Conservation (phyloP, 1,139 yeast genomes). For the Sugiyamaella neomexicana region DNA sequence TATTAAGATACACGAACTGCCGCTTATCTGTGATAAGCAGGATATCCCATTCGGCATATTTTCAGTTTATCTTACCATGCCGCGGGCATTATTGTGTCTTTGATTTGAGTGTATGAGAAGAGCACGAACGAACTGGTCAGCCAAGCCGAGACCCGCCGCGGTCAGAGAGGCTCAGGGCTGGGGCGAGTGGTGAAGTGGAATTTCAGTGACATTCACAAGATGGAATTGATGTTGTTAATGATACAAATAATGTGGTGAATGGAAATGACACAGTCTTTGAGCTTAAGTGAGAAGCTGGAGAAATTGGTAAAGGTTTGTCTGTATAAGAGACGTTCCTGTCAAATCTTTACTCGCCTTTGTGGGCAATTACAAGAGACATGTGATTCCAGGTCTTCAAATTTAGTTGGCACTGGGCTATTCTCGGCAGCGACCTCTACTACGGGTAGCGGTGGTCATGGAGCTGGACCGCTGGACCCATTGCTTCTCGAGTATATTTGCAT, state of each 20-base stretch:
- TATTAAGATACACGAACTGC: neutral
- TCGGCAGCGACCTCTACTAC: neutral
- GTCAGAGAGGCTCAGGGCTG: neutral
- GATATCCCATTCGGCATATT: too few relatives aligned
- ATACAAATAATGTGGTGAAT: neutral
- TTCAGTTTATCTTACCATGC: too few relatives aligned
- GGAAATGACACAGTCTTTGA: constrained; percentile 20
- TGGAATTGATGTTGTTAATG: too few relatives aligned
- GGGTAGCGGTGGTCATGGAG: neutral
- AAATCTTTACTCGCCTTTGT: constrained; percentile 34
- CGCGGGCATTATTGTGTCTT: too few relatives aligned
- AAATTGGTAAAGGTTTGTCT: constrained; percentile 29
- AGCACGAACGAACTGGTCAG: too few relatives aligned
- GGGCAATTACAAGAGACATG: constrained; percentile 37
- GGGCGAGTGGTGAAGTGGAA: neutral
- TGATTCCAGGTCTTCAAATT: constrained; percentile 16
- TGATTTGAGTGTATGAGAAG: too few relatives aligned
- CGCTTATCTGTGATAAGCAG: neutral
- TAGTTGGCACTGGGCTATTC: constrained; percentile 12
- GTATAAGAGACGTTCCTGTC: constrained; percentile 28
- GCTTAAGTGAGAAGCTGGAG: constrained; percentile 24
- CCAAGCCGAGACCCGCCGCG: neutral
- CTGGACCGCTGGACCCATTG: constrained; percentile 33
- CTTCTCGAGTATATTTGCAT: constrained; percentile 37
- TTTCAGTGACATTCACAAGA: neutral